These are phyloP conservation scores for Triadica sebifera DNA, from an alignment of 345 rosid species.

Conservation along the genomic window DNA sequence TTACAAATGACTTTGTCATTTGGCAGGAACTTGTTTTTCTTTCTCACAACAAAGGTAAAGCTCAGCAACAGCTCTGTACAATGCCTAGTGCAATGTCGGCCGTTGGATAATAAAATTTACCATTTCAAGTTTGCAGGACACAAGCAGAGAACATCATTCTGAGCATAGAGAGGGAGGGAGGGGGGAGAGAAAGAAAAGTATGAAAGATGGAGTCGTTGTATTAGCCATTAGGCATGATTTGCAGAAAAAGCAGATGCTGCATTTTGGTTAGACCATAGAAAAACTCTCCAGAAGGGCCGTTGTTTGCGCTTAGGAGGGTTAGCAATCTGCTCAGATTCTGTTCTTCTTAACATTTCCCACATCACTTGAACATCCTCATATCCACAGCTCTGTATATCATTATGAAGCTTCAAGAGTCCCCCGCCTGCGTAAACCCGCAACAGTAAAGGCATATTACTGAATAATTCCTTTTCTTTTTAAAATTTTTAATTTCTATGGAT, in stretches of 20 bases:
- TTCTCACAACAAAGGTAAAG: conserved; percentile 1
- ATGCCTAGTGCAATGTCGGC: conserved; percentile 32
- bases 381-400: conserved; percentile 63
- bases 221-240: conserved; percentile 34
- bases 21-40: conserved; percentile 10
- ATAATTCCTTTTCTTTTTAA: background rate
- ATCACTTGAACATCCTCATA: conserved; percentile 68
- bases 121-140: conserved; percentile 18
- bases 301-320: conserved; percentile 41
- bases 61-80: conserved; percentile 33
- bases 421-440: conserved; percentile 29
- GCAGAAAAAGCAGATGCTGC: conserved; percentile 42
- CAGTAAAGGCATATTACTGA: background rate
- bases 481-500: background rate
- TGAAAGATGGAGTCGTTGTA: background rate
- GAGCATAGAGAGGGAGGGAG: no score
- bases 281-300: conserved; percentile 54
- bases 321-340: conserved; percentile 39
- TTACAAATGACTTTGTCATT: conserved; percentile 22
- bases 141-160: conserved; percentile 20
- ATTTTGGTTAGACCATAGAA: conserved; percentile 47
- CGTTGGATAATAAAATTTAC: conserved; percentile 19
- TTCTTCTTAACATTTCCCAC: conserved; percentile 68
- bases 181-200: background rate
- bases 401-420: conserved; percentile 58